Evolutionary conservation across 1,284 basidiomycete genomes (phyloP), one percentile per base, ranked within the genome.

Genomic region (Ganoderma leucocontextum): DNA sequence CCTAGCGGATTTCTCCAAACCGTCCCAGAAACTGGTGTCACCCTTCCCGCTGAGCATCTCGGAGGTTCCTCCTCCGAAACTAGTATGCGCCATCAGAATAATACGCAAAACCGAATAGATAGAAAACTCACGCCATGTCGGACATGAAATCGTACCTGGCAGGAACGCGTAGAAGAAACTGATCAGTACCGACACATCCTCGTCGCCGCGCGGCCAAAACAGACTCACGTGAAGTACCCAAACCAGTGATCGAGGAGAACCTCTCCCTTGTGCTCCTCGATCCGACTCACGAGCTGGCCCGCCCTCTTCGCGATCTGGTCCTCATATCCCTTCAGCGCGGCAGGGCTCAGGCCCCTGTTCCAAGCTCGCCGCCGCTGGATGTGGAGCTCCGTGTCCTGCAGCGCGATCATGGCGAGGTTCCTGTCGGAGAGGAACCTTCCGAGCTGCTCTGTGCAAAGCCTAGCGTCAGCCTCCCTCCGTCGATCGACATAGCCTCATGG

Each of bases 261-360:
- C 53, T 49, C 47, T 1, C 29, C 15, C 53, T 9, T 35, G 25
- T 55, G 53, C 53, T 55, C 29, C 29, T 55, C 53, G 15, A 55
- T 15, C 5, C 8, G 3, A 12, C 78, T 73, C 0, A 80, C 73
- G 5, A 85, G 74, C 65, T 84, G 80, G 17, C 59, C 69, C 17
- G 78, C 77, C 19, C 82, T 75, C 47, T 69, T 68, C 29, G 72
- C 65, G 62, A 84, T 71, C 22, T 82, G 67, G 0, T 78, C 78
- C 60, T 81, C 75, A 63, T 84, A 85, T 33, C 80, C 81, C 67
- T 75, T 81, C n/a, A 86, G 67, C 8, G 82, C 75, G n/a, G 76
- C 72, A 4, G 78, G 75, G 60, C 76, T 80, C 68, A 85, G 81
- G 5, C 78, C 84, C 36, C 78, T 76, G 65, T 80, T 82, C 85